Evolutionary conservation across 352 stramenopile species (phyloP).

Genomic region (Globisporangium yorkense): DNA sequence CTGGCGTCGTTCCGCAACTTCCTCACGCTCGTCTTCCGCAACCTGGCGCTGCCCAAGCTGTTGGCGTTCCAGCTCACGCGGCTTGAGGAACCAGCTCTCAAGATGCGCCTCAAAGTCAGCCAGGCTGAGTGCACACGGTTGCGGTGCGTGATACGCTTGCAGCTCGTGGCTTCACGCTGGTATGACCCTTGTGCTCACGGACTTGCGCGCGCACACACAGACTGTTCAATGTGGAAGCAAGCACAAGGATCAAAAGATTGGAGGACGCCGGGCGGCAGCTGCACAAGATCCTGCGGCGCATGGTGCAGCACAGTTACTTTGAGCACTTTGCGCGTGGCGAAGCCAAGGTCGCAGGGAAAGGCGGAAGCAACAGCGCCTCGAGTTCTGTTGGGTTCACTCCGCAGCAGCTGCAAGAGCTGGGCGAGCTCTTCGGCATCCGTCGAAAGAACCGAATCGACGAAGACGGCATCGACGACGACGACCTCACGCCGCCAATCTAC

Average conservation of each 20-base stretch:
- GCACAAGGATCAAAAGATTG: conserved; percentile 49
- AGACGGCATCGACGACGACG: neutral
- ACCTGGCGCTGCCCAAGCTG: conserved; percentile 67
- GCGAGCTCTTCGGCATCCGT: conserved; percentile 43
- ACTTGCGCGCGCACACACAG: conserved; percentile 1
- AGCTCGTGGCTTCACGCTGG: neutral
- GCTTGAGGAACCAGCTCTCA: conserved; percentile 62
- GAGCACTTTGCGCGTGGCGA: conserved; percentile 44
- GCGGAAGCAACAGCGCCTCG: conserved; percentile 4
- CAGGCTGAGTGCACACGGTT: conserved; percentile 69
- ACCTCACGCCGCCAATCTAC: neutral
- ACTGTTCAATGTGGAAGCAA: conserved; percentile 42
- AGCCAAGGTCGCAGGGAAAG: conserved; percentile 18
- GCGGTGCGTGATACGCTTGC: conserved; percentile 15
- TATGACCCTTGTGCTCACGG: neutral
- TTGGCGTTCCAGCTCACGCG: conserved; percentile 66
- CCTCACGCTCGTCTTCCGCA: conserved; percentile 67
- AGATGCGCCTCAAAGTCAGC: conserved; percentile 60
- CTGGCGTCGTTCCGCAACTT: conserved; percentile 79
- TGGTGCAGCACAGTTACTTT: conserved; percentile 66
- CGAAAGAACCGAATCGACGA: conserved; percentile 5
- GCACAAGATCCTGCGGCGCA: conserved; percentile 47
- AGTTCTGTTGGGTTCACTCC: conserved; percentile 24
- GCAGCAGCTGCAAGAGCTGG: conserved; percentile 45
- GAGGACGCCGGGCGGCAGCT: conserved; percentile 56